Evolutionary conservation across 2,329 filamentous ascomycete genomes (phyloP), one percentile per base, ranked within the genome.

Genomic region (Aaosphaeria arxii): DNA sequence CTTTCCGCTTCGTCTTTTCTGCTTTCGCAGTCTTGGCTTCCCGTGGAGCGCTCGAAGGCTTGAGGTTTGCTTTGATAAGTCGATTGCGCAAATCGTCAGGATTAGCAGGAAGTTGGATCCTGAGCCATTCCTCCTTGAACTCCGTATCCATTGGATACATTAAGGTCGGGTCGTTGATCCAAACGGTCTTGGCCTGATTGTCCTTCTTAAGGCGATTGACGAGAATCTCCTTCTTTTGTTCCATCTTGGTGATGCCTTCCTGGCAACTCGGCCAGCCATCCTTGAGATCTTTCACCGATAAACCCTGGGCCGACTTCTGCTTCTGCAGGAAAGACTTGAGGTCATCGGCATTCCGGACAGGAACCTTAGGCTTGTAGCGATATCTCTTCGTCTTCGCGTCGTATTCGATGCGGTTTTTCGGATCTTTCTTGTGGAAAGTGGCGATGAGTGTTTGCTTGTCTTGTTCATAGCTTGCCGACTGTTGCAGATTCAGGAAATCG

Each of bases 191-290:
- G 1, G 92, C 86, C 58, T 88, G 82, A 63, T 88, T 87, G 68
- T 97, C 92, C 75, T 97, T 97, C 74, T 94, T 95, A 47, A 91
- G 91, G 52, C 91, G 84, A 24, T 89, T 88, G 5, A 96, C 89
- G 33, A 97, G 79, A 41, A 97, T 79, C 69, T 87, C 86, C 63
- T 91, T 86, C 66, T 88, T 82, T 38, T 73, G 73, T 74, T 96
- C 92, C 44, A 99, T 79, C 57, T 82, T 78, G 53, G 87, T 82
- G 66, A 99, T 87, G 7, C 87, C 82, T 17, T 86, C 82, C 51
- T 91, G 85, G 63, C 90, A 95, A 60, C 87, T 86, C 28, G 87
- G 85, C 94, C 94, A 99, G 54, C 94, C 94, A 67, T 99, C 94
- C 72, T 96, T 95, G 52, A 99, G 81, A 61, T 96, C 91, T 69